Evolutionary conservation across 129 eudicot genomes (phyloP), one percentile per base, ranked within the genome.

Genomic region (Tanacetum coccineum): DNA sequence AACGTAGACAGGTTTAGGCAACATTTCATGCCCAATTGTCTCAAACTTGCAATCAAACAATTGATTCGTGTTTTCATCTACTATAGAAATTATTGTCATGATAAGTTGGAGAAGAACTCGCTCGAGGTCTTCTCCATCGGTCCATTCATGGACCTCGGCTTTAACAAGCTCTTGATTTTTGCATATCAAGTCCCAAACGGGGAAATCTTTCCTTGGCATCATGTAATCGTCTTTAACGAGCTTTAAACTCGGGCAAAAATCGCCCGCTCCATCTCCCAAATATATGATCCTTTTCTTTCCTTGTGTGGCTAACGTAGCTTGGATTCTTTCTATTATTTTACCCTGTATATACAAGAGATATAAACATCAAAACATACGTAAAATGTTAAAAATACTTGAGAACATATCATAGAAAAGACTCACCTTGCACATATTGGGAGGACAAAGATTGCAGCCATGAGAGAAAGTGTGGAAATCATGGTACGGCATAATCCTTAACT

Each of bases 341-440:
- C 80, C 74, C 74, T 75, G 32, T 30, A 9, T 46, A 47, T 53
- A 3, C 0, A 7, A 0, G 3, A 30, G 30, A 49, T 9, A 15
- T 1, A n/a, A 26, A 64, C 6, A 25, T 11, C 5, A 14, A 42
- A 46, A 9, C 8, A 11, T 15, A 67, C 0, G 12, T 30, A 55
- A 18, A 62, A 15, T n/a, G 54, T 7, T 9, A 6, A 6, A 13
- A 22, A 22, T 22, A 22, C 25, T 22, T 22, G 25, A 36, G 9
- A 36, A 13, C 19, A 36, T 61, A 6, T 2, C 4, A 49, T 4
- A 17, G 14, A 20, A 62, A 61, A 13, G 4, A 36, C 17, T 22
- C 22, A 90, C 97, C 97, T 93, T 92, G 86, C 98, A 92, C 98
- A 92, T 88, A 77, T 92, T 92, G 4, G 96, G 98, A 78, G 96